phyloP scores from a whole-genome alignment of 176 grass and related monocot species.

The Oryza rufipogon region DNA sequence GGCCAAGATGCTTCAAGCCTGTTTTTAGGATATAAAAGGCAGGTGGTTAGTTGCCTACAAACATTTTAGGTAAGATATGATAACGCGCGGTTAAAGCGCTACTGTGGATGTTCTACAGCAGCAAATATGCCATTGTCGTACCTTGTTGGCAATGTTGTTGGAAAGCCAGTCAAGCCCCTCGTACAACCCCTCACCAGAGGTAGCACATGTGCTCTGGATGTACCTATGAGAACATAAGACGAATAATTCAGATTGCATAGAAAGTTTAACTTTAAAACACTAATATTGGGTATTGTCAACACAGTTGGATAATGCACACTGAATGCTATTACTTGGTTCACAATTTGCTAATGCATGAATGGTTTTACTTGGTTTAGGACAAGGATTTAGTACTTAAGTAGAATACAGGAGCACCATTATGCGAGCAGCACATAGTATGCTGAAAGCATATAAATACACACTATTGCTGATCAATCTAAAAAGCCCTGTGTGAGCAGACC shows the following conservation, averaged over 20 bases:
- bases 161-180: slow-evolving; percentile 71
- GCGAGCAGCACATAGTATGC: not conserved
- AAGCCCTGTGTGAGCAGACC: not conserved
- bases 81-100: no score
- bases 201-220: slow-evolving; percentile 70
- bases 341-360: not conserved
- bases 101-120: not conserved
- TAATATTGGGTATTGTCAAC: not conserved
- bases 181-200: slow-evolving; percentile 61
- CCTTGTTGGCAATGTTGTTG: slow-evolving; percentile 70
- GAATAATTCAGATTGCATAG: not conserved
- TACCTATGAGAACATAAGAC: slow-evolving; percentile 34
- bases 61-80: not conserved
- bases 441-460: not conserved
- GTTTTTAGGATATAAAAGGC: not conserved
- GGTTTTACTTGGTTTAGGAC: not conserved
- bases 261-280: not conserved
- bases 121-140: not conserved
- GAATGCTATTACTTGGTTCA: not conserved
- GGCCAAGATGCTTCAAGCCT: slow-evolving; percentile 52
- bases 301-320: not conserved
- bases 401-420: not conserved
- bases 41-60: not conserved
- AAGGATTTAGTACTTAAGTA: not conserved
- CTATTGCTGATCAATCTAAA: not conserved